Percentiles rank a stretch among this genome's conserved stretches.
Evolutionary conservation across 176 grass and related monocot genomes (phyloP).

Genomic region (Pontederia paniculata): DNA sequence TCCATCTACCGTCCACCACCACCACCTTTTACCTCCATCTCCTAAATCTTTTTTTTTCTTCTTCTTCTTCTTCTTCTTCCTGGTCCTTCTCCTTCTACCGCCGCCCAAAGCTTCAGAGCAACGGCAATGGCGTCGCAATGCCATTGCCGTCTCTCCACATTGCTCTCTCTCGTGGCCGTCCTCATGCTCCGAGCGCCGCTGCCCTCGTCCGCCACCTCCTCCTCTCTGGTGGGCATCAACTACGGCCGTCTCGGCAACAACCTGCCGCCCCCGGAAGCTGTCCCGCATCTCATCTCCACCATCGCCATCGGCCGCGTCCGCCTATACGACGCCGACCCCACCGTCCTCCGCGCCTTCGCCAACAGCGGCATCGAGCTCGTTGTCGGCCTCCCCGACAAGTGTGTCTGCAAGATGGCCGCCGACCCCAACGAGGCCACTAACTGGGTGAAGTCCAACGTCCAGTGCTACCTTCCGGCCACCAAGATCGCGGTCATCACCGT

Average conservation of each 20-base stretch:
- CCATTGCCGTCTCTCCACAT: background rate
- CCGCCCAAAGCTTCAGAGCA: too few species aligned
- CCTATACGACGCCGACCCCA: slow-evolving; percentile 49
- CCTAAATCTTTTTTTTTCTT: too few species aligned
- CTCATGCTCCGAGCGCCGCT: slow-evolving; percentile 3
- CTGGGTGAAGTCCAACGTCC: slow-evolving; percentile 40
- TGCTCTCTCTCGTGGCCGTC: slow-evolving; percentile 16
- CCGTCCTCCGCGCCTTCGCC: slow-evolving; percentile 50
- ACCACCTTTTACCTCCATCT: too few species aligned
- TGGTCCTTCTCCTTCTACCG: too few species aligned
- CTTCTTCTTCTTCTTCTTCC: too few species aligned
- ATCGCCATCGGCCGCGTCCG: slow-evolving; percentile 50
- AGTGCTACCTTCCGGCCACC: slow-evolving; percentile 42
- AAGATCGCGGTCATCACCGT: slow-evolving; percentile 52
- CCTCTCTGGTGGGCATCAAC: slow-evolving; percentile 52
- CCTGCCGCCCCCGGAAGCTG: slow-evolving; percentile 29
- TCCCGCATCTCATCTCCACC: slow-evolving; percentile 25
- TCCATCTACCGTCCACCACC: too few species aligned
- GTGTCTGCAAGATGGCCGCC: slow-evolving; percentile 21
- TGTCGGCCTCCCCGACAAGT: slow-evolving; percentile 47
- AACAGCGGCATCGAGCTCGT: slow-evolving; percentile 66
- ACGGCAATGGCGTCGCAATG: background rate
- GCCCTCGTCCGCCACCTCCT: slow-evolving; percentile 27
- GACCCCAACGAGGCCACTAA: slow-evolving; percentile 22
- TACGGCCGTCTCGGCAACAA: slow-evolving; percentile 67